A percentile compares a stretch with the other conserved stretches of the same genome.
Evolutionary conservation across 371 early-diverging fungal genomes (phyloP).

Genomic region (Haplosporangium sp.): DNA sequence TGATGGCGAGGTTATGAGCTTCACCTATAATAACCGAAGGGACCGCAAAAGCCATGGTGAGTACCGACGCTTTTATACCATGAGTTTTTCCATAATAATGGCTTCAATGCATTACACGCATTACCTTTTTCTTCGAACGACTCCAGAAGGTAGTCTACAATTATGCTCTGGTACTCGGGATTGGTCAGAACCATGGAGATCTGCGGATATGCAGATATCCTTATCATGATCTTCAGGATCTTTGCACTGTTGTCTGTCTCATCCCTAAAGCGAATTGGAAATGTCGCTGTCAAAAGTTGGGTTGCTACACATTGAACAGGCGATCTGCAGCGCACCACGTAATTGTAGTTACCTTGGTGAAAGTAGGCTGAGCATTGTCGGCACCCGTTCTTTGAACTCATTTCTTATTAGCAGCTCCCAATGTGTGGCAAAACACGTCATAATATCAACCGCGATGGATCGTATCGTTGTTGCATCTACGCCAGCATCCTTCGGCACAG

Average conservation of each 20-base stretch:
- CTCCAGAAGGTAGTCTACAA: constrained; percentile 26
- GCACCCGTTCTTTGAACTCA: constrained; percentile 47
- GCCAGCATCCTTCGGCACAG: constrained; percentile 37
- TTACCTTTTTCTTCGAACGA: constrained; percentile 32
- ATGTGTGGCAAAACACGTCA: constrained; percentile 41
- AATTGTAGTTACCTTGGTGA: constrained; percentile 24
- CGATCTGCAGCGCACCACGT: too few species aligned
- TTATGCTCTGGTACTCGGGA: constrained; percentile 30
- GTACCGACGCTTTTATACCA: too few species aligned
- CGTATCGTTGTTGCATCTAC: constrained; percentile 33
- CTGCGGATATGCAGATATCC: constrained; percentile 43
- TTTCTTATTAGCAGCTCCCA: constrained; percentile 43
- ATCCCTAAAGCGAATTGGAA: constrained; percentile 15
- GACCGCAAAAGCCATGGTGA: not conserved
- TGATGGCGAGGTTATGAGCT: constrained; percentile 26
- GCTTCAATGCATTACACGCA: too few species aligned
- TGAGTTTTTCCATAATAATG: not conserved
- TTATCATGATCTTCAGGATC: constrained; percentile 41
- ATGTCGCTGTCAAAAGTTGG: not conserved
- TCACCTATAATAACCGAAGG: constrained; percentile 8
- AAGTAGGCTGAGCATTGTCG: constrained; percentile 34
- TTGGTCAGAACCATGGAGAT: constrained; percentile 43
- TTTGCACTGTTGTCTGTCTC: constrained; percentile 33
- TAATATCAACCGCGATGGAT: constrained; percentile 36
- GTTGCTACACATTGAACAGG: not conserved